Conservation (phyloP, 2,329 filamentous ascomycete species). For the Tolypocladium guangdongense region DNA sequence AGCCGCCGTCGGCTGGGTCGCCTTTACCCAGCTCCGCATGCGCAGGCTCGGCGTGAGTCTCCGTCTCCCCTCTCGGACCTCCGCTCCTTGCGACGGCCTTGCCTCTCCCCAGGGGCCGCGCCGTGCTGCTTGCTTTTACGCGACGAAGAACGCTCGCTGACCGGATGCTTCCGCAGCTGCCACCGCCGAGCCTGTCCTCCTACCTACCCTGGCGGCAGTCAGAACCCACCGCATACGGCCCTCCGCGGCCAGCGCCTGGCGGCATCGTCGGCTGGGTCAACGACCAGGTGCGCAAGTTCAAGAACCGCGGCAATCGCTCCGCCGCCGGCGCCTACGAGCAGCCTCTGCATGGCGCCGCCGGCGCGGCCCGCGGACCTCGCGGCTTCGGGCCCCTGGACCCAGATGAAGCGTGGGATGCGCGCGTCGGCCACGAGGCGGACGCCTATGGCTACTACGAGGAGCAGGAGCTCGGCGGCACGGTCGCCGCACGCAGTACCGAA, state of each 20-base stretch:
- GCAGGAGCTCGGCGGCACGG: slow-evolving; percentile 50
- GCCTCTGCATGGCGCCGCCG: slow-evolving; percentile 26
- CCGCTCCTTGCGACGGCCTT: background rate
- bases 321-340: slow-evolving; percentile 66
- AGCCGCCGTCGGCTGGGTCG: slow-evolving; percentile 52
- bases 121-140: background rate
- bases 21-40: slow-evolving; percentile 63
- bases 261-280: slow-evolving; percentile 65
- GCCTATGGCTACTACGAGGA: slow-evolving; percentile 65
- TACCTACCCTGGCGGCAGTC: slow-evolving; percentile 60
- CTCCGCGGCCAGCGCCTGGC: slow-evolving; percentile 44
- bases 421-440: slow-evolving; percentile 65
- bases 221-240: slow-evolving; percentile 31
- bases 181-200: slow-evolving; percentile 54
- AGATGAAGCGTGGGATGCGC: slow-evolving; percentile 76
- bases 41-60: slow-evolving; percentile 55
- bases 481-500: slow-evolving; percentile 21
- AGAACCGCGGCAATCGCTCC: slow-evolving; percentile 53
- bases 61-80: background rate
- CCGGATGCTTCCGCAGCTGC: slow-evolving; percentile 37
- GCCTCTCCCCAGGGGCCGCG: background rate
- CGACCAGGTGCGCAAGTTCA: slow-evolving; percentile 51
- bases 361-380: slow-evolving; percentile 31
- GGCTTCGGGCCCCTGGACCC: slow-evolving; percentile 63
- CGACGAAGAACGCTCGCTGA: background rate